A percentile compares a stretch with the other conserved stretches of the same genome.
Evolutionary conservation across 306 rosid species (phyloP).

Genomic region (Mimosa bimucronata): DNA sequence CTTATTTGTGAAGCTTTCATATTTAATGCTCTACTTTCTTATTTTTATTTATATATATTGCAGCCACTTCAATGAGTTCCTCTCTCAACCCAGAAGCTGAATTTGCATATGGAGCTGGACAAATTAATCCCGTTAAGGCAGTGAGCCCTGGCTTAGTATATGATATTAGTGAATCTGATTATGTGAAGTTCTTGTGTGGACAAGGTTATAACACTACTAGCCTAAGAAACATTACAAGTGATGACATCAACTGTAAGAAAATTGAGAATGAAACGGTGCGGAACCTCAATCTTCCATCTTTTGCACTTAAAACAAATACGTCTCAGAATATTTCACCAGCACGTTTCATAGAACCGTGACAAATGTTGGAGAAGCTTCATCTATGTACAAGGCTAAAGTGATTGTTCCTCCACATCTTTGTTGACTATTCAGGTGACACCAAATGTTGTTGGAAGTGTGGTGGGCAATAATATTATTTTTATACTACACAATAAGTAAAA

Average conservation of each 20-base stretch:
- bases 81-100: slow-evolving; percentile 36
- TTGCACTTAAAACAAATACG: background rate
- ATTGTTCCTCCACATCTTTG: background rate
- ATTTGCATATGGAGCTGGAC: slow-evolving; percentile 46
- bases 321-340: background rate
- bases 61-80: slow-evolving; percentile 31
- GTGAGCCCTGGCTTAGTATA: slow-evolving; percentile 35
- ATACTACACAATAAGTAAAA: no score
- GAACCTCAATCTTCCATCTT: slow-evolving; percentile 50
- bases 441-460: no score
- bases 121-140: slow-evolving; percentile 37
- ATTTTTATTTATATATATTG: background rate
- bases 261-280: background rate
- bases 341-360: background rate
- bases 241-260: background rate
- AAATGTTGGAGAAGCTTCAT: background rate
- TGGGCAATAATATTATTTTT: no score
- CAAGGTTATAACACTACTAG: slow-evolving; percentile 36
- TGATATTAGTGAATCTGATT: slow-evolving; percentile 1
- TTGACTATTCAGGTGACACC: slow-evolving; percentile 20
- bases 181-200: slow-evolving; percentile 42
- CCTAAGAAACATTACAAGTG: background rate
- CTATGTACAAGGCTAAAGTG: background rate
- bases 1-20: background rate
- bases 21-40: no score